These are phyloP conservation scores for Magnusiomyces magnusii DNA, from an alignment of 1,139 yeast species.

Conservation along the genomic window DNA sequence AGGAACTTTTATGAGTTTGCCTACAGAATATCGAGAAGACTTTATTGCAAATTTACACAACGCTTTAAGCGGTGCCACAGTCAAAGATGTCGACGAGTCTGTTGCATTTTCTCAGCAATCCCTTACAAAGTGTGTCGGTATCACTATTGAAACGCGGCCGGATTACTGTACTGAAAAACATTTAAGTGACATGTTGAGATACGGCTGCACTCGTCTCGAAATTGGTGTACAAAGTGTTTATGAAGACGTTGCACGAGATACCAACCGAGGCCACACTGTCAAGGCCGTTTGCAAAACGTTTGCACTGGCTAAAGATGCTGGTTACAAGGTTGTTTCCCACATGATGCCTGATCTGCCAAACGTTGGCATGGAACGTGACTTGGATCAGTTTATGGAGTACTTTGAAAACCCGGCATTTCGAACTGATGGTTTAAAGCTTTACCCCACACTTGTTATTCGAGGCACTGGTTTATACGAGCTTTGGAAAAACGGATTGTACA, in stretches of 20 bases:
- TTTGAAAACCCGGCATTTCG: constrained; percentile 96
- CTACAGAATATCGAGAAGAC: constrained; percentile 78
- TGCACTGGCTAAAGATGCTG: constrained; percentile 94
- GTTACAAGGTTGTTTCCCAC: constrained; percentile 94
- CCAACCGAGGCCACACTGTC: constrained; percentile 97
- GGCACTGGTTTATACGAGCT: constrained; percentile 97
- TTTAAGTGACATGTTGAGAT: constrained; percentile 86
- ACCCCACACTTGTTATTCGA: constrained; percentile 93
- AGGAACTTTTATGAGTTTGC: constrained; percentile 96
- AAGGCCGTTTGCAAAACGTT: constrained; percentile 94
- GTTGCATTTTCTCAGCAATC: constrained; percentile 88
- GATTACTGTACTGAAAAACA: constrained; percentile 98
- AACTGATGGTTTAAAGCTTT: constrained; percentile 92
- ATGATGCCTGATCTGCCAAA: constrained; percentile 99
- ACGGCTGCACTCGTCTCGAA: constrained; percentile 95
- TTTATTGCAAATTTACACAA: constrained; percentile 88
- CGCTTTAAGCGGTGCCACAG: constrained; percentile 90
- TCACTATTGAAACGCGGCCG: constrained; percentile 96
- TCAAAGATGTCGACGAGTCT: constrained; percentile 83
- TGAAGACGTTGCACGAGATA: constrained; percentile 98
- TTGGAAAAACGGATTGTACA: constrained; percentile 94
- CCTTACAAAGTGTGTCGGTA: constrained; percentile 95
- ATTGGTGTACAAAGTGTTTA: constrained; percentile 96
- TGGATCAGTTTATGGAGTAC: constrained; percentile 91
- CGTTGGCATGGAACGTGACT: constrained; percentile 97